Percentiles rank a stretch among this genome's conserved stretches.
Evolutionary conservation across 2,329 filamentous ascomycete genomes (phyloP).

Genomic region (Sclerotinia spermophila): DNA sequence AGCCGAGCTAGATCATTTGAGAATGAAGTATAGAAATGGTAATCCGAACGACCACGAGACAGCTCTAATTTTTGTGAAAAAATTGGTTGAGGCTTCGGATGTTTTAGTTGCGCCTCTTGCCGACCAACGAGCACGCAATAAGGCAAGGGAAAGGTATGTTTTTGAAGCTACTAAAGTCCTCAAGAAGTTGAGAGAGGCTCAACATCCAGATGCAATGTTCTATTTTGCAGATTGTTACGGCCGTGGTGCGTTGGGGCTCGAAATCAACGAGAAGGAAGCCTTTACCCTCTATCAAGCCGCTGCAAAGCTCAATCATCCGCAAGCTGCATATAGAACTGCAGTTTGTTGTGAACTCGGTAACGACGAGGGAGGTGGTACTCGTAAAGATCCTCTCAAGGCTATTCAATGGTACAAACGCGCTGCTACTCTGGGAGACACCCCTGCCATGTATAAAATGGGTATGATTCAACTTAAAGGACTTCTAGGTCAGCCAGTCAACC

Average conservation of each 20-base stretch:
- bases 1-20: conserved; percentile 73
- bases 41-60: conserved; percentile 70
- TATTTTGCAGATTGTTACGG: conserved; percentile 87
- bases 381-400: conserved; percentile 85
- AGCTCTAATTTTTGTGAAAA: conserved; percentile 73
- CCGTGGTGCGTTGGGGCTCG: conserved; percentile 71
- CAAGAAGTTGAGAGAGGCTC: conserved; percentile 74
- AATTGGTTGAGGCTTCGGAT: conserved; percentile 78
- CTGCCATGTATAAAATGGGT: conserved; percentile 97
- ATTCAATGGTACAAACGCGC: conserved; percentile 98
- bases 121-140: conserved; percentile 69
- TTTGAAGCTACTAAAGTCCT: conserved; percentile 85
- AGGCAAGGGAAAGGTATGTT: conserved; percentile 78
- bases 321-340: conserved; percentile 87
- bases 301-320: conserved; percentile 81
- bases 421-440: conserved; percentile 81
- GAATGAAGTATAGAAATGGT: conserved; percentile 60
- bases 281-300: conserved; percentile 92
- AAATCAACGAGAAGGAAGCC: conserved; percentile 84
- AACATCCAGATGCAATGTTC: conserved; percentile 87
- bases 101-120: conserved; percentile 62
- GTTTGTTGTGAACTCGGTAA: conserved; percentile 96
- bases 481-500: conserved; percentile 79
- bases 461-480: conserved; percentile 94
- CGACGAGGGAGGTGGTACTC: conserved; percentile 89